Conservation (phyloP, 2,329 filamentous ascomycete genomes). For the Trichoderma simmonsii region DNA sequence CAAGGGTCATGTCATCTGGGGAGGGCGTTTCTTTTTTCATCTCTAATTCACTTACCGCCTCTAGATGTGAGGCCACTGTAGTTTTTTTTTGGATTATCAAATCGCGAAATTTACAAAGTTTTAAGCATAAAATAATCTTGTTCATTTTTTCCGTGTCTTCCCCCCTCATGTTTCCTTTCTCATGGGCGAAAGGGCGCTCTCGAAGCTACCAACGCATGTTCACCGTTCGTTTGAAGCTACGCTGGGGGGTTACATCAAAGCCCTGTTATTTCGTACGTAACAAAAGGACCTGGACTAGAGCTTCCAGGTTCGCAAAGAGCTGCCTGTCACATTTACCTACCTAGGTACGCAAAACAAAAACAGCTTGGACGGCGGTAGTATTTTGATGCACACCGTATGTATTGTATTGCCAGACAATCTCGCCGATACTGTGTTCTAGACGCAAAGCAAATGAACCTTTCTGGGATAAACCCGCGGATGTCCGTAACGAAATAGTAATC, state of each 20-base stretch:
- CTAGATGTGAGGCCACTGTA: background rate
- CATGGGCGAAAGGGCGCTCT: background rate
- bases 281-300: background rate
- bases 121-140: background rate
- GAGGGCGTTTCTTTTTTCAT: conserved; percentile 3
- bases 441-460: background rate
- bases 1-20: background rate
- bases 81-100: background rate
- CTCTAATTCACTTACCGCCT: background rate
- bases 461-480: background rate
- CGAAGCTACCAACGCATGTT: background rate
- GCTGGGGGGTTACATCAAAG: background rate
- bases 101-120: background rate
- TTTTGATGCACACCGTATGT: background rate
- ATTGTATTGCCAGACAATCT: background rate
- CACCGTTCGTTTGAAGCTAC: background rate
- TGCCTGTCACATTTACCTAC: background rate
- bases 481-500: background rate
- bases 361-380: background rate
- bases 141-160: background rate
- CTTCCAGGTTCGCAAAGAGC: background rate
- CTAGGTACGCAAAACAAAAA: background rate
- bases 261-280: background rate
- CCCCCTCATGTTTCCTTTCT: background rate
- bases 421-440: background rate